phyloP scores from a whole-genome alignment of 2,329 filamentous ascomycete species.

The Uncinocarpus reesii region DNA sequence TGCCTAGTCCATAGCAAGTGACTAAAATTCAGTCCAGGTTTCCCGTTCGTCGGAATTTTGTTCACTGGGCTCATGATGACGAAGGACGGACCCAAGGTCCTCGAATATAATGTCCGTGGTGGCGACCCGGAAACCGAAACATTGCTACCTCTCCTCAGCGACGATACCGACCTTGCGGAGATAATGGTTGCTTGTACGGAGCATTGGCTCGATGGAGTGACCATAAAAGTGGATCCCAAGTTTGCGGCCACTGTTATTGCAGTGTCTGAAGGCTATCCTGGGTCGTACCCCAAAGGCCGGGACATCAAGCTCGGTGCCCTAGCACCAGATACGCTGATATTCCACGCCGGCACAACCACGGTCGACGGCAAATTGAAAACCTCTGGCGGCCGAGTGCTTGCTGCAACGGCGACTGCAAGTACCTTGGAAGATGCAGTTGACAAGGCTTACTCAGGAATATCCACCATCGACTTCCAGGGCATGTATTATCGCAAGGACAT shows the following conservation, averaged over 20 bases:
- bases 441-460: conserved; percentile 76
- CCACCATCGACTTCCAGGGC: conserved; percentile 68
- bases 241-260: conserved; percentile 91
- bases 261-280: conserved; percentile 83
- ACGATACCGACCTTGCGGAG: conserved; percentile 73
- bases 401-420: conserved; percentile 67
- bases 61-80: conserved; percentile 80
- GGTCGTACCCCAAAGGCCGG: conserved; percentile 70
- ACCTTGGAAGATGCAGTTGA: conserved; percentile 73
- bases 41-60: conserved; percentile 37
- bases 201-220: conserved; percentile 59
- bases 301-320: conserved; percentile 48
- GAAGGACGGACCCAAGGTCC: conserved; percentile 62
- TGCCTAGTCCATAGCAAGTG: conserved; percentile 34
- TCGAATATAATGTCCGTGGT: conserved; percentile 90
- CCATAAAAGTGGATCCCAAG: conserved; percentile 55
- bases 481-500: conserved; percentile 95
- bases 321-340: conserved; percentile 56
- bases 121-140: conserved; percentile 89
- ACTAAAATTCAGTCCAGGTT: conserved; percentile 22
- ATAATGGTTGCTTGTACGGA: conserved; percentile 78
- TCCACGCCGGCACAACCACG: conserved; percentile 81
- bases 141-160: conserved; percentile 63
- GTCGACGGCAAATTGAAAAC: conserved; percentile 57
- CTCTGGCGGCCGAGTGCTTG: conserved; percentile 83